Base-by-base conservation (phyloP, 2,329 filamentous ascomycete species). In the Remersonia thermophila region DNA sequence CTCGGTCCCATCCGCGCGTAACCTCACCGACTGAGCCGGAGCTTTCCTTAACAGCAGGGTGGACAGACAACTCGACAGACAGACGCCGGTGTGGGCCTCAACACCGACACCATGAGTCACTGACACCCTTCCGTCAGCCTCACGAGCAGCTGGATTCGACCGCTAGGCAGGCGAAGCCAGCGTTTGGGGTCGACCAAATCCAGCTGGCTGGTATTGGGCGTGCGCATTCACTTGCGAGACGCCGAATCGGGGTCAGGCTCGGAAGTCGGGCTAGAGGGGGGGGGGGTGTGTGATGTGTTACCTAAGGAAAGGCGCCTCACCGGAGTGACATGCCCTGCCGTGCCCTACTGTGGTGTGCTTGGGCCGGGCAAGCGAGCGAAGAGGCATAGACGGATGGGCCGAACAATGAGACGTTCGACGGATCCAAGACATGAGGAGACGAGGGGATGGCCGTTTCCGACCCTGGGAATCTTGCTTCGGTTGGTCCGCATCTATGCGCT, bases 181-280 rank as follows among this genome's bases (percentile, higher is more conserved):
- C n/a, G n/a, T n/a, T n/a, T n/a, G 27, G 18, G 25, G 17, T 34
- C 25, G 10, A 35, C 30, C 14, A 37, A 47, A 43, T 38, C 39
- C 36, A 32, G 32, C 41, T 38, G 40, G 42, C 41, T 44, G 42
- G 47, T 39, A 43, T 48, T 48, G 48, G 48, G 48, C 48, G 42
- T 41, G 27, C 36, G 40, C 45, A 42, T 33, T n/a, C n/a, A n/a
- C n/a, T n/a, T 45, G 42, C 46, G 43, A 45, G 36, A 36, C 26
- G 41, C 44, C 41, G 38, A 47, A 48, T 48, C 45, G 40, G 45
- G 5, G 35, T 47, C 32, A 32, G 37, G 42, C 35, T 31, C 29
- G 15, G 31, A 23, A 9, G 20, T 23, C 20, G 20, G 20, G 20
- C 20, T 23, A 5, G 20, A 9, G 20, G 20, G n/a, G n/a, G n/a